These are phyloP conservation scores for Henningerozyma blattae DNA, from an alignment of 805 yeast species.

Conservation along the genomic window DNA sequence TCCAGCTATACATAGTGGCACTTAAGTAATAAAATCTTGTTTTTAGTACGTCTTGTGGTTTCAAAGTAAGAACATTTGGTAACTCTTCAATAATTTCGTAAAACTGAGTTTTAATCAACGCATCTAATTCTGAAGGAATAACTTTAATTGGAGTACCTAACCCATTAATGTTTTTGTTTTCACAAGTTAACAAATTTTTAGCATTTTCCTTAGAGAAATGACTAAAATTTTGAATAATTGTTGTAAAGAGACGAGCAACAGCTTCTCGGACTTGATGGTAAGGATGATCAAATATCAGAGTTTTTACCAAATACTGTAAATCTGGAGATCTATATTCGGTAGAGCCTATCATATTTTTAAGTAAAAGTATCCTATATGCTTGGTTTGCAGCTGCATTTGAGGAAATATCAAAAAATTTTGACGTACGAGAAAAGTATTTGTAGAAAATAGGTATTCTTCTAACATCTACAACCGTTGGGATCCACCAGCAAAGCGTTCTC, in stretches of 20 bases:
- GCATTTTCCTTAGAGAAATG: slow-evolving; percentile 11
- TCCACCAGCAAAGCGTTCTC: slow-evolving; percentile 64
- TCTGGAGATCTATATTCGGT: slow-evolving; percentile 42
- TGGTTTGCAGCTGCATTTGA: slow-evolving; percentile 54
- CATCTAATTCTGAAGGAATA: slow-evolving; percentile 23
- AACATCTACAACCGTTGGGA: slow-evolving; percentile 48
- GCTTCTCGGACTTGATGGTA: slow-evolving; percentile 63
- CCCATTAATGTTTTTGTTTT: slow-evolving; percentile 12
- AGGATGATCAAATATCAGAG: slow-evolving; percentile 36
- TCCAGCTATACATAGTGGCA: slow-evolving; percentile 50
- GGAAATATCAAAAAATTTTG: slow-evolving; percentile 29
- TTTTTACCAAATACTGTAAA: slow-evolving; percentile 30
- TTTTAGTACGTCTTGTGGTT: slow-evolving; percentile 43
- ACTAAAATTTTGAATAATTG: slow-evolving; percentile 12
- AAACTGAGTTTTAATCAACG: slow-evolving; percentile 32
- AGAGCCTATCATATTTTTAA: slow-evolving; percentile 36
- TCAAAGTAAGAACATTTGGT: slow-evolving; percentile 16
- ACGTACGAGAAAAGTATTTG: slow-evolving; percentile 33
- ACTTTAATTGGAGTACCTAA: slow-evolving; percentile 25
- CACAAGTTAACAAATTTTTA: slow-evolving; percentile 5
- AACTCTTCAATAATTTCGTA: slow-evolving; percentile 32
- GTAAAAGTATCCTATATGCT: slow-evolving; percentile 40
- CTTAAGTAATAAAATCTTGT: slow-evolving; percentile 51
- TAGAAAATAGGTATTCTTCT: slow-evolving; percentile 49
- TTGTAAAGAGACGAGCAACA: slow-evolving; percentile 41